Percentiles rank a stretch among this genome's conserved stretches.
Conservation (phyloP, 805 yeast genomes). For the Kodamaea lidongshanica region DNA sequence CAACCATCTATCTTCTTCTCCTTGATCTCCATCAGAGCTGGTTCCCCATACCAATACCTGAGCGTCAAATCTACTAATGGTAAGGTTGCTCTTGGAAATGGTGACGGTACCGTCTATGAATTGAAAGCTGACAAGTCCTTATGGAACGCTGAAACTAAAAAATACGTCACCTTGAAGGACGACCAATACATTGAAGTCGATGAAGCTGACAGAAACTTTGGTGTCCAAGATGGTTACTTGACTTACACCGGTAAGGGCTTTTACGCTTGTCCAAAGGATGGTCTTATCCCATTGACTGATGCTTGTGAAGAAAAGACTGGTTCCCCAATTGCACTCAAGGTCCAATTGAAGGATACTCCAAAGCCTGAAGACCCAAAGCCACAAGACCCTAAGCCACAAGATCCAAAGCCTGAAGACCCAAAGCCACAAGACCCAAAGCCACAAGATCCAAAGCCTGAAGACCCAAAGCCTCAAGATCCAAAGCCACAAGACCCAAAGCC, state of each 20-base stretch:
- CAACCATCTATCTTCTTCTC: constrained; percentile 9
- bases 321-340: constrained; percentile 8
- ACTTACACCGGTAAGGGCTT: constrained; percentile 7
- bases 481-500: constrained; percentile 4
- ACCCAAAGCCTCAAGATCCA: constrained; percentile 6
- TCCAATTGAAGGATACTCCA: too few relatives aligned
- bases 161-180: constrained; percentile 12
- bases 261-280: constrained; percentile 11
- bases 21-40: constrained; percentile 20
- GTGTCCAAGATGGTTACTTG: constrained; percentile 13
- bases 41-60: constrained; percentile 22
- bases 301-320: constrained; percentile 7
- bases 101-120: constrained; percentile 12
- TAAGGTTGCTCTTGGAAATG: too few relatives aligned
- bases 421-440: too few relatives aligned
- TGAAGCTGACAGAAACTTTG: constrained; percentile 9
- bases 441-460: too few relatives aligned
- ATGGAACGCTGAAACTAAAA: constrained; percentile 13
- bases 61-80: too few relatives aligned
- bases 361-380: too few relatives aligned
- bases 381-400: too few relatives aligned
- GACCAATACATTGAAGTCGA: constrained; percentile 5
- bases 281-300: constrained; percentile 1
- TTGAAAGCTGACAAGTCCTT: constrained; percentile 21
- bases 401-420: too few relatives aligned